Percentiles rank a stretch among this genome's conserved stretches.
These are phyloP conservation scores for Dendrobium huoshanense DNA, from an alignment of 106 monocot species.

Conservation along the genomic window DNA sequence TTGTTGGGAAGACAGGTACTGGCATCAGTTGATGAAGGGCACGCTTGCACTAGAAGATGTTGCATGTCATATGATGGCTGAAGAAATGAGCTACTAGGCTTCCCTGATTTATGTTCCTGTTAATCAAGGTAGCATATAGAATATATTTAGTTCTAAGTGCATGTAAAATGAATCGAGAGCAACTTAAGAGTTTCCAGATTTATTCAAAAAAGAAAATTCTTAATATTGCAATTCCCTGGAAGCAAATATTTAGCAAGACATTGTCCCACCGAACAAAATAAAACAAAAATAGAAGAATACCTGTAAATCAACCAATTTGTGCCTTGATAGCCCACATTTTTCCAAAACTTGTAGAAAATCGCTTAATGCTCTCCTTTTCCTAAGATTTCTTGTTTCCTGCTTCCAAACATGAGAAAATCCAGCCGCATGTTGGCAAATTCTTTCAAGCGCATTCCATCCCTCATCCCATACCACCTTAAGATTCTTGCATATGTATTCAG, in stretches of 20 bases:
- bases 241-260: not conserved
- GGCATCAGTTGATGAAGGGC: not conserved
- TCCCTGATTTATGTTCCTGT: slow-evolving; percentile 26
- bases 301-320: slow-evolving; percentile 33
- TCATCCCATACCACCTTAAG: slow-evolving; percentile 39
- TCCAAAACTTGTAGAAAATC: slow-evolving; percentile 68
- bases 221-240: not conserved
- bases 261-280: not conserved
- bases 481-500: slow-evolving; percentile 8
- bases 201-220: not conserved
- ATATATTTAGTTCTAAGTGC: not conserved
- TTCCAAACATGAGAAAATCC: slow-evolving; percentile 63
- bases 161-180: not conserved
- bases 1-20: not conserved
- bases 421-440: slow-evolving; percentile 42
- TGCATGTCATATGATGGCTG: slow-evolving; percentile 59
- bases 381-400: slow-evolving; percentile 46
- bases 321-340: slow-evolving; percentile 65
- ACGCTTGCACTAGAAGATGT: slow-evolving; percentile 48
- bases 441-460: slow-evolving; percentile 57
- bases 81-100: slow-evolving; percentile 36
- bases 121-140: slow-evolving; percentile 5
- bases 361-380: slow-evolving; percentile 52
- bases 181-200: not conserved
- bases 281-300: slow-evolving; percentile 18